Evolutionary conservation across 208 protist species (phyloP), one percentile per base, ranked within the genome.

Genomic region (Trypanosoma cruzi): DNA sequence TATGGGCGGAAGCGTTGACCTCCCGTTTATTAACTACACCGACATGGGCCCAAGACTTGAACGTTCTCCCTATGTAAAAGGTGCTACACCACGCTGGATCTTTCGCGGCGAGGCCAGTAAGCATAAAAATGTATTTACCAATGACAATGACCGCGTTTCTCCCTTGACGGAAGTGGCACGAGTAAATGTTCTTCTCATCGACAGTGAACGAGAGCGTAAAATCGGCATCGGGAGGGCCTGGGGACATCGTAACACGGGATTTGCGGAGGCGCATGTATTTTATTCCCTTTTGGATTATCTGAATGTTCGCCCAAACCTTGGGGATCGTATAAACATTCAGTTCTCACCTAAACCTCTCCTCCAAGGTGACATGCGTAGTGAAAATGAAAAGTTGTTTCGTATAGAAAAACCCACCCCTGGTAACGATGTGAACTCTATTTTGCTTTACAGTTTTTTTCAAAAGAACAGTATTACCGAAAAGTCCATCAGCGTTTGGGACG

Each of bases 161-260:
- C 29, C 28, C 34, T 16, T 16, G 13, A 57, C 22, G 16, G 28
- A 29, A 1, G 8, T 24, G 44, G 52, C 46, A n/a, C 11, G 56
- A 7, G 67, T 60, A 14, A 96, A 81, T 61, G 26, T 96, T n/a
- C 50, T 97, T 1, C 49, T 96, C 26, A 80, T 86, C 54, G 82
- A 97, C 81, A 82, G 86, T 13, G 76, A 73, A 36, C 68, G 73
- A 4, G 90, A 97, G 71, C 53, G 80, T 22, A 11, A 67, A 22
- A 70, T 94, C 0, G 88, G 88, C 16, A 71, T 98, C n/a, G 95
- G 96, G 8, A 66, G 94, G n/a, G 74, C 64, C 6, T 98, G 95
- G 94, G 34, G 46, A 14, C 88, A 93, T 61, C 81, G 91, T 13
- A 70, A 77, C 13, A 80, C 96, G 0, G 89, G 88, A 26, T 90